Evolutionary conservation across 2,329 filamentous ascomycete genomes (phyloP).

Genomic region (Fusarium sarcochroum): DNA sequence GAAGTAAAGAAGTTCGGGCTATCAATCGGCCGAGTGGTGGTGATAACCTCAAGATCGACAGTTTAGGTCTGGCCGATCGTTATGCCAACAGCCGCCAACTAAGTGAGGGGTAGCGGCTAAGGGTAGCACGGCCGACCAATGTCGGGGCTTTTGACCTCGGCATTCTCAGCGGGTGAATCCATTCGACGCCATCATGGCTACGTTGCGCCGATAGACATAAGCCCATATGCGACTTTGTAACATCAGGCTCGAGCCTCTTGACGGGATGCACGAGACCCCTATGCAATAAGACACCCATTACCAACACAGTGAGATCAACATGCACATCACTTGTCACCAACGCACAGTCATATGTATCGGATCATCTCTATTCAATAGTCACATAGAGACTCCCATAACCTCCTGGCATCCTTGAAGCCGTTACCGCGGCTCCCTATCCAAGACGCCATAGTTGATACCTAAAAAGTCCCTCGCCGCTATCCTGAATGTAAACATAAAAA

Average conservation of each 20-base stretch:
- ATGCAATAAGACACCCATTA: neutral
- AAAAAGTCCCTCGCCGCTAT: slow-evolving; percentile 42
- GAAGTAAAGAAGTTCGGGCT: neutral
- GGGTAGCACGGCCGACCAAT: neutral
- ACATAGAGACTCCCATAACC: slow-evolving; percentile 44
- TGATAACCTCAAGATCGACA: slow-evolving; percentile 36
- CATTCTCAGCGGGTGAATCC: neutral
- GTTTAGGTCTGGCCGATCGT: slow-evolving; percentile 15
- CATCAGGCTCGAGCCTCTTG: too few relatives aligned
- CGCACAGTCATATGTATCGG: slow-evolving; percentile 14
- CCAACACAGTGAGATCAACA: neutral
- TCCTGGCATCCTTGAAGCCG: slow-evolving; percentile 50
- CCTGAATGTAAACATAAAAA: slow-evolving; percentile 42
- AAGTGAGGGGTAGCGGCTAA: slow-evolving; percentile 16
- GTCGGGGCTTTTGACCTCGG: neutral
- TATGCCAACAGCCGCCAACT: slow-evolving; percentile 1
- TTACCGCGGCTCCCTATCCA: slow-evolving; percentile 47
- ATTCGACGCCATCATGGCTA: too few relatives aligned
- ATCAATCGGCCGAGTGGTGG: slow-evolving; percentile 25
- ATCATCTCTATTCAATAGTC: slow-evolving; percentile 51
- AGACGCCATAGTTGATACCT: slow-evolving; percentile 51
- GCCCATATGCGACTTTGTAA: too few relatives aligned
- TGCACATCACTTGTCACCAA: slow-evolving; percentile 9
- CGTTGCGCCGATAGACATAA: too few relatives aligned
- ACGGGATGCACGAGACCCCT: neutral